Conservation (phyloP, 2,329 filamentous ascomycete genomes). For the Rugonectria rugulosa region DNA sequence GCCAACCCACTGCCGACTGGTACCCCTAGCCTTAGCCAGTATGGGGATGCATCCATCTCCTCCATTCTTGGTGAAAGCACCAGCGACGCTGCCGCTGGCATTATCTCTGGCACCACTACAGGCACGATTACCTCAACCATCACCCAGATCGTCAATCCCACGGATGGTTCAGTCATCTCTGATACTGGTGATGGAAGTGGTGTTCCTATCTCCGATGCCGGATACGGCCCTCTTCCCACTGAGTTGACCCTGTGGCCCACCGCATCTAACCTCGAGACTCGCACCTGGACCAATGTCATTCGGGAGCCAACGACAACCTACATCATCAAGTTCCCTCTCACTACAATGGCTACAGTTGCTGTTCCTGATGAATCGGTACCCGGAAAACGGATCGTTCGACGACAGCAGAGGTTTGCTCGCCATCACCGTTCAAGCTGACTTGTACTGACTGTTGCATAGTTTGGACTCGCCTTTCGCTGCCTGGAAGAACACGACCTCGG, state of each 20-base stretch:
- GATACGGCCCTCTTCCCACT: slow-evolving; percentile 35
- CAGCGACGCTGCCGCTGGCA: slow-evolving; percentile 24
- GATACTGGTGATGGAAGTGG: slow-evolving; percentile 22
- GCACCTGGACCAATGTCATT: slow-evolving; percentile 51
- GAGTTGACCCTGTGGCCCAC: slow-evolving; percentile 35
- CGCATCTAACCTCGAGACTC: slow-evolving; percentile 42
- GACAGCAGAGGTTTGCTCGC: slow-evolving; percentile 40
- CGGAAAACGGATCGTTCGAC: slow-evolving; percentile 37
- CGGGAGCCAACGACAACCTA: slow-evolving; percentile 50
- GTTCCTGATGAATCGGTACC: slow-evolving; percentile 23
- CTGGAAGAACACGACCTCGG: slow-evolving; percentile 44
- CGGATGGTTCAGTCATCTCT: slow-evolving; percentile 33
- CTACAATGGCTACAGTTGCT: slow-evolving; percentile 47
- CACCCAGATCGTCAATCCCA: slow-evolving; percentile 35
- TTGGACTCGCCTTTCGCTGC: slow-evolving; percentile 14
- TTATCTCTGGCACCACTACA: slow-evolving; percentile 31
- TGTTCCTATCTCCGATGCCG: slow-evolving; percentile 24
- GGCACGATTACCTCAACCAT: slow-evolving; percentile 34
- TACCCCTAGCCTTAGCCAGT: slow-evolving; percentile 38
- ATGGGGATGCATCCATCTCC: slow-evolving; percentile 33
- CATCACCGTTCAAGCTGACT: not conserved
- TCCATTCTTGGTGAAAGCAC: slow-evolving; percentile 27
- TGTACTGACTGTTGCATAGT: slow-evolving; percentile 30
- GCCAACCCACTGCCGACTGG: slow-evolving; percentile 17
- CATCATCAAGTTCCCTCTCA: slow-evolving; percentile 49